Evolutionary conservation across 768 basidiomycete genomes (phyloP).

Genomic region (Tricholoma saponaceum): DNA sequence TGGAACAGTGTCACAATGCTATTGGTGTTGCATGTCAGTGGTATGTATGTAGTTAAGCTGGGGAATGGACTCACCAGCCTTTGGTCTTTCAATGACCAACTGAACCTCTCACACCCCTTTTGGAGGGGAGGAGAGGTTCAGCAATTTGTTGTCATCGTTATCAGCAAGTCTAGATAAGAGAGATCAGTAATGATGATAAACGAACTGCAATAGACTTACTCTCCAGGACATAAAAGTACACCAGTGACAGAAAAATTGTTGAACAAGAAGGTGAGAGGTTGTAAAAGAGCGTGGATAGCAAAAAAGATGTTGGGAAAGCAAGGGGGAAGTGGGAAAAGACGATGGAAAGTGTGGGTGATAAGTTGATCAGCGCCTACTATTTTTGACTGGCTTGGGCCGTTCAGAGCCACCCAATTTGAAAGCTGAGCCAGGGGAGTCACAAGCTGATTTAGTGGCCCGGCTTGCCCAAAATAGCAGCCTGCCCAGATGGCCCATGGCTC

Average conservation of each 20-base stretch:
- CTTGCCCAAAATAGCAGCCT: neutral
- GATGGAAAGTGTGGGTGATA: neutral
- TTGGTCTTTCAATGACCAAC: neutral
- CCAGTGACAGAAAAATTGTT: neutral
- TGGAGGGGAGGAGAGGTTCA: neutral
- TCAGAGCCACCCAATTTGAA: neutral
- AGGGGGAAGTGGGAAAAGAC: neutral
- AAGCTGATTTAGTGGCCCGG: neutral
- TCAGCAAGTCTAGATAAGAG: neutral
- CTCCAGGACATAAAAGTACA: neutral
- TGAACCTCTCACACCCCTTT: neutral
- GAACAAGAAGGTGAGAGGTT: neutral
- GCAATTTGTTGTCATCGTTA: neutral
- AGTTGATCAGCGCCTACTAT: neutral
- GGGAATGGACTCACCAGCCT: neutral
- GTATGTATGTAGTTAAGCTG: neutral
- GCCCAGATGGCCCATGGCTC: neutral
- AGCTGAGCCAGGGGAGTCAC: neutral
- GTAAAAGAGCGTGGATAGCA: neutral
- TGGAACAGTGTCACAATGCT: slow-evolving; percentile 8
- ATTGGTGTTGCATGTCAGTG: neutral
- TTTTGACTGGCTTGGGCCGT: neutral
- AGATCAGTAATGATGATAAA: neutral
- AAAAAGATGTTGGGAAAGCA: neutral
- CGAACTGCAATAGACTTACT: neutral